Conservation (phyloP, 225 moss, liverwort and hornwort species). For the Sphagnum contortum region DNA sequence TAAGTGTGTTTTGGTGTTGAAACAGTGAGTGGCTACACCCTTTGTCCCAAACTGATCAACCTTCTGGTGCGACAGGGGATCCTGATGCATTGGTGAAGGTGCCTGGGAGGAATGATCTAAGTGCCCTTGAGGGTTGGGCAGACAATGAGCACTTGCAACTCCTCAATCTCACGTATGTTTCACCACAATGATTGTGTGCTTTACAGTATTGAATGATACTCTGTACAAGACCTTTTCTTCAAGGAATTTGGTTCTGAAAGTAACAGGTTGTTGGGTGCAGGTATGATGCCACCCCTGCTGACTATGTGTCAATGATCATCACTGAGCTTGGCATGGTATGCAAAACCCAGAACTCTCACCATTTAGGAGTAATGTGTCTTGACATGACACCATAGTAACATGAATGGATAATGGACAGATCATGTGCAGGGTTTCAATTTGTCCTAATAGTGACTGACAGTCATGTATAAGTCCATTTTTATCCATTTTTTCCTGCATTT, state of each 20-base stretch:
- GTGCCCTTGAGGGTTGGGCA: constrained; percentile 58
- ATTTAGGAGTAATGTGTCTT: constrained; percentile 1
- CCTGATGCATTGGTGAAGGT: constrained; percentile 71
- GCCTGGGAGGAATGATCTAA: constrained; percentile 41
- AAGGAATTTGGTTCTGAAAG: no score
- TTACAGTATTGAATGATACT: not conserved
- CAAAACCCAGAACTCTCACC: not conserved
- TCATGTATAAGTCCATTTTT: no score
- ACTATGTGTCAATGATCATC: constrained; percentile 90
- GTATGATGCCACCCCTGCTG: constrained; percentile 92
- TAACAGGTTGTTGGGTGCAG: constrained; percentile 18
- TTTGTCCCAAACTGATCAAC: no score
- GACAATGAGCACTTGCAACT: constrained; percentile 69
- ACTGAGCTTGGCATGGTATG: constrained; percentile 98
- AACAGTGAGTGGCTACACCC: no score
- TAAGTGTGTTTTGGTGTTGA: no score
- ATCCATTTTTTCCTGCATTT: no score
- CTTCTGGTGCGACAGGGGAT: constrained; percentile 24
- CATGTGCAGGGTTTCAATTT: no score
- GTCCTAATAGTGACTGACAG: no score
- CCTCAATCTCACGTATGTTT: constrained; percentile 55
- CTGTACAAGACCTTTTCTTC: not conserved
- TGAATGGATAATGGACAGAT: no score
- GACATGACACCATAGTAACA: not conserved
- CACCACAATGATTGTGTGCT: not conserved